Percentiles rank a stretch among this genome's conserved stretches.
Evolutionary conservation across 2,329 filamentous ascomycete genomes (phyloP).

Genomic region (Epichloe coenophiala): DNA sequence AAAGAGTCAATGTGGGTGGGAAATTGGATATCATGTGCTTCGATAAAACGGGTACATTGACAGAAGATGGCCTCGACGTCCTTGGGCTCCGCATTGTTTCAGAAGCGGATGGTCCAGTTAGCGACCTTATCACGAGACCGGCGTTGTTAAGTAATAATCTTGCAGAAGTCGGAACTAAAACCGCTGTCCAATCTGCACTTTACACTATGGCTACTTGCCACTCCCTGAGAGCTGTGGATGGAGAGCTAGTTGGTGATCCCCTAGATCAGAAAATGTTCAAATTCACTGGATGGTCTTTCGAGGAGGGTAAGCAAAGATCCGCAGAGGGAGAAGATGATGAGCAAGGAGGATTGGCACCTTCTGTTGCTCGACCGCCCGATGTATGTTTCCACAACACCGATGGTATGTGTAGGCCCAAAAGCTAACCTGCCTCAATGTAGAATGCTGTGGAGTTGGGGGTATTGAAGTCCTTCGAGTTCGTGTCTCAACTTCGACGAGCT

Average conservation of each 20-base stretch:
- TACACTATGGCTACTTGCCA: conserved; percentile 98
- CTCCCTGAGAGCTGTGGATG: conserved; percentile 74
- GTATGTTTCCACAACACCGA: conserved; percentile 12
- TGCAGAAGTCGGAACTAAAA: not conserved
- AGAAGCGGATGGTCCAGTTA: conserved; percentile 48
- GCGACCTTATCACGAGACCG: conserved; percentile 55
- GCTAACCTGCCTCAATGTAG: conserved; percentile 13
- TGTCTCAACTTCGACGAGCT: conserved; percentile 79
- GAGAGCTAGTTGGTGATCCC: conserved; percentile 82
- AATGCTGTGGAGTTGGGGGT: conserved; percentile 73
- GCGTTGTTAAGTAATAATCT: not conserved
- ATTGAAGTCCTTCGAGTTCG: conserved; percentile 84
- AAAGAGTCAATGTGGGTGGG: conserved; percentile 90
- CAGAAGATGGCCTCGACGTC: conserved; percentile 90
- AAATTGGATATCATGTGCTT: conserved; percentile 96
- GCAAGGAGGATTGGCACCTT: conserved; percentile 65
- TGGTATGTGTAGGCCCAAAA: conserved; percentile 8
- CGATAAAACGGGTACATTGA: conserved; percentile 96
- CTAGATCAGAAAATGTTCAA: conserved; percentile 98
- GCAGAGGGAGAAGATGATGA: conserved; percentile 59
- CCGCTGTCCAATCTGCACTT: conserved; percentile 44
- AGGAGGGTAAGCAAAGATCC: conserved; percentile 65
- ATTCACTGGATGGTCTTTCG: conserved; percentile 84
- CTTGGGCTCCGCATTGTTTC: conserved; percentile 74
- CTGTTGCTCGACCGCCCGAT: conserved; percentile 69